Conservation (phyloP, 768 basidiomycete species). For the Dacryopinax spathularia region DNA sequence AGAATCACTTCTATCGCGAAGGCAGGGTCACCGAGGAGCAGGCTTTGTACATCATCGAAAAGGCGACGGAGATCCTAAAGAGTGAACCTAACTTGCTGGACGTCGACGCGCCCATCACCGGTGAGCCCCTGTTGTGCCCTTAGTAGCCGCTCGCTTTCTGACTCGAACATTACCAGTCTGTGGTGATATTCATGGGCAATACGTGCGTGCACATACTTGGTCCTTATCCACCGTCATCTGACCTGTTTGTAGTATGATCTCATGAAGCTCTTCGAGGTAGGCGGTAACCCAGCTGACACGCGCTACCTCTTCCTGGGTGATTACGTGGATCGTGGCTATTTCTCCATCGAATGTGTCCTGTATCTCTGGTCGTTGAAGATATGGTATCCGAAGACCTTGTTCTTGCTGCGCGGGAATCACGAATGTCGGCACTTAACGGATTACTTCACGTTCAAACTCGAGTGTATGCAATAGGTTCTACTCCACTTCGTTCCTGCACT, state of each 20-base stretch:
- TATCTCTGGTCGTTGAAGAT: constrained; percentile 98
- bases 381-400: constrained; percentile 95
- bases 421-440: constrained; percentile 98
- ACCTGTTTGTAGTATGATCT: constrained; percentile 54
- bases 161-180: constrained; percentile 44
- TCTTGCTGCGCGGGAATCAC: constrained; percentile 94
- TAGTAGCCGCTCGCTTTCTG: background rate
- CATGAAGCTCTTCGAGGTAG: constrained; percentile 92
- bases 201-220: constrained; percentile 43
- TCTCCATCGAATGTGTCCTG: constrained; percentile 93
- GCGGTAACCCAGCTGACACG: constrained; percentile 86
- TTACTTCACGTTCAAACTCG: constrained; percentile 97
- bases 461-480: constrained; percentile 46
- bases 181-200: constrained; percentile 98
- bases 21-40: constrained; percentile 88
- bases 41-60: constrained; percentile 83
- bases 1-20: constrained; percentile 98
- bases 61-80: constrained; percentile 68
- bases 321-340: constrained; percentile 87
- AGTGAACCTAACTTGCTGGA: constrained; percentile 79
- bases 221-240: constrained; percentile 6
- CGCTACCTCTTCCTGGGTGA: constrained; percentile 86
- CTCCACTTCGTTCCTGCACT: constrained; percentile 5
- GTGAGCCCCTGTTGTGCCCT: constrained; percentile 32
- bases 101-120: constrained; percentile 96